Evolutionary conservation across 371 early-diverging fungal species (phyloP).

Genomic region (Mucor lusitanicus): DNA sequence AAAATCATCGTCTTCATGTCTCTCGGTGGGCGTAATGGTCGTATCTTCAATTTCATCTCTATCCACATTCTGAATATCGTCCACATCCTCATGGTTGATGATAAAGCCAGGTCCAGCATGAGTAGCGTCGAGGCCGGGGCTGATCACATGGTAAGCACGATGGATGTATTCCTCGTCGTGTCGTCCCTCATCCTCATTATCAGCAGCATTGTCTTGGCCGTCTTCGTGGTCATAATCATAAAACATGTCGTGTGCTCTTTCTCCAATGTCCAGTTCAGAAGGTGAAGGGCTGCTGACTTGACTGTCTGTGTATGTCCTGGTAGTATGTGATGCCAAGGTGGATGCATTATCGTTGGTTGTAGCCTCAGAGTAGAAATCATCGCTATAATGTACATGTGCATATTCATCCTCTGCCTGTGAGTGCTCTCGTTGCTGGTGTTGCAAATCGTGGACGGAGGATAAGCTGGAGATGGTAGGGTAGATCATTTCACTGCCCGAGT

Average conservation of each 20-base stretch:
- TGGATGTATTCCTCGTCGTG: neutral
- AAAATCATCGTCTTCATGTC: slow-evolving; percentile 8
- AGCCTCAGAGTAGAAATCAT: slow-evolving; percentile 2
- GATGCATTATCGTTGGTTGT: slow-evolving; percentile 1
- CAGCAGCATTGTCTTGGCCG: neutral
- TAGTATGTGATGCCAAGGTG: neutral
- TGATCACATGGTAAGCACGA: slow-evolving; percentile 1
- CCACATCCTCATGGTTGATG: neutral
- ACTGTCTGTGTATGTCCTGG: slow-evolving; percentile 14
- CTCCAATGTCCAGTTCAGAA: slow-evolving; percentile 12
- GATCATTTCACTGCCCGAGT: slow-evolving; percentile 9
- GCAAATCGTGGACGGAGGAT: neutral
- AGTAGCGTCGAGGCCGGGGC: neutral
- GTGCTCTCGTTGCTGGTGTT: neutral
- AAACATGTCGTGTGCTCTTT: neutral
- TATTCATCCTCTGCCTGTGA: neutral
- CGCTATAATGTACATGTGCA: neutral
- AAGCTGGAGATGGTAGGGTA: slow-evolving; percentile 13
- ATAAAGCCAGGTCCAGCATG: neutral
- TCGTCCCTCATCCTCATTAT: neutral
- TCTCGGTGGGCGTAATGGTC: neutral
- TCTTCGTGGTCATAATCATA: neutral
- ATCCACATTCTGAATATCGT: neutral
- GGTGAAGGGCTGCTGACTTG: slow-evolving; percentile 15
- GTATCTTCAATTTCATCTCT: neutral